These are phyloP conservation scores for Kodamaea arcana DNA, from an alignment of 1,139 yeast species.

Conservation along the genomic window DNA sequence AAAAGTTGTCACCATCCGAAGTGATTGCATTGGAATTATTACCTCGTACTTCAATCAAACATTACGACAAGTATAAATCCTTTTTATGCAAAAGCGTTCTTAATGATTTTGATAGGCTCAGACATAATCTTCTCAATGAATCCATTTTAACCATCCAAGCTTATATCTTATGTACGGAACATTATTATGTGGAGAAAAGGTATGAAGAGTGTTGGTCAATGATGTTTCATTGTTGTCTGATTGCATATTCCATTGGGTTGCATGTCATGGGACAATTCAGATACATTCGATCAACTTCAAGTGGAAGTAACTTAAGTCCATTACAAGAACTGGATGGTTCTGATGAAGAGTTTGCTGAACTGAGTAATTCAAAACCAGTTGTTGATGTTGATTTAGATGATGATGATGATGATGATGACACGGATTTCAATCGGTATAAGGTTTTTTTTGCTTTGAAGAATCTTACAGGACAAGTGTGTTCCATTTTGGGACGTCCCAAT, in stretches of 20 bases:
- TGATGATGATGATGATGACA: slow-evolving; percentile 25
- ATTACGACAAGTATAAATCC: slow-evolving; percentile 23
- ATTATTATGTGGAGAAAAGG: slow-evolving; percentile 45
- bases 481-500: slow-evolving; percentile 53
- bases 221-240: slow-evolving; percentile 46
- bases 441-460: slow-evolving; percentile 50
- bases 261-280: slow-evolving; percentile 41
- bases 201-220: slow-evolving; percentile 50
- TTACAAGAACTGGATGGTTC: slow-evolving; percentile 3
- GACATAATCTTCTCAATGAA: slow-evolving; percentile 45
- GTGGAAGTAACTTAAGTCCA: background rate
- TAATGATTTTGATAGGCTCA: slow-evolving; percentile 38
- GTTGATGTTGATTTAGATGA: slow-evolving; percentile 10
- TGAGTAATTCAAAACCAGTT: background rate
- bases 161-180: slow-evolving; percentile 49
- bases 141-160: slow-evolving; percentile 46
- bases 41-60: slow-evolving; percentile 17
- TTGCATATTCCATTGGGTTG: slow-evolving; percentile 49
- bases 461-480: slow-evolving; percentile 46
- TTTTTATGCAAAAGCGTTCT: slow-evolving; percentile 29
- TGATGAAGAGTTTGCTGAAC: slow-evolving; percentile 1
- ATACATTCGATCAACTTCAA: slow-evolving; percentile 8
- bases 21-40: slow-evolving; percentile 26
- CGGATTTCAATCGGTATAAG: slow-evolving; percentile 35
- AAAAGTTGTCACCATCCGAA: slow-evolving; percentile 36